Percentiles rank a stretch among this genome's conserved stretches.
Evolutionary conservation across 495 filamentous ascomycete species (phyloP).

Genomic region (Aspergillus sclerotiicarbonarius): DNA sequence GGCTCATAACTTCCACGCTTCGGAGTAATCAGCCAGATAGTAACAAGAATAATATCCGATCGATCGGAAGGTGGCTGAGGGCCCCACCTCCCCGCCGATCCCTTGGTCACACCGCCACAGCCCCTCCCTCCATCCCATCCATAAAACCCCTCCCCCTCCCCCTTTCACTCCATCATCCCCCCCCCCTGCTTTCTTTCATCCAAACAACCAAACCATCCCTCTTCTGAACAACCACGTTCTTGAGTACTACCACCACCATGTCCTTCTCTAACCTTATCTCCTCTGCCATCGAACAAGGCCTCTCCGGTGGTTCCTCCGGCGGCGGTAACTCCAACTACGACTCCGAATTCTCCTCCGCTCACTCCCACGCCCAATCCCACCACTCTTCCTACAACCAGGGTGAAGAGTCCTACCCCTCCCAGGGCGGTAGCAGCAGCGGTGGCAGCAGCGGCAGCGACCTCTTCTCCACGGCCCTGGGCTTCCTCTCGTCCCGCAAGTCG

Average conservation of each 20-base stretch:
- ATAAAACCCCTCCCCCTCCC: background rate
- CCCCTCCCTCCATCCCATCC: background rate
- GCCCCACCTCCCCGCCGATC: background rate
- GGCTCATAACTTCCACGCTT: no score
- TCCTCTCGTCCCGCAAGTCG: conserved; percentile 45
- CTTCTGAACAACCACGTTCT: no score
- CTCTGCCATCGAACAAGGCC: conserved; percentile 3
- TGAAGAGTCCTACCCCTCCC: background rate
- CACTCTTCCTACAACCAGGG: background rate
- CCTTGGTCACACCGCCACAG: background rate
- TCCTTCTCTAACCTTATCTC: conserved; percentile 14
- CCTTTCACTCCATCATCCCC: no score
- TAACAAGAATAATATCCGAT: no score
- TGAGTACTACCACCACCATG: conserved; percentile 14
- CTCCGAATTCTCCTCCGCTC: conserved; percentile 2
- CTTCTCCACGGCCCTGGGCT: conserved; percentile 49
- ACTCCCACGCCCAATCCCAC: conserved; percentile 10
- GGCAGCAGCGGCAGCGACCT: conserved; percentile 25
- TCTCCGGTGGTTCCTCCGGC: conserved; percentile 14
- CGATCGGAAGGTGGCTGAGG: background rate
- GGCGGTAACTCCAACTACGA: conserved; percentile 3
- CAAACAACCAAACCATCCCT: conserved; percentile 2
- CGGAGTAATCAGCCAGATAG: no score
- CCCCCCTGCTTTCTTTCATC: background rate
- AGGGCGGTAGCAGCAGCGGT: conserved; percentile 13